Percentiles rank a stretch among this genome's conserved stretches.
phyloP scores from a whole-genome alignment of 805 yeast species.

The Scheffersomyces amazonensis region DNA sequence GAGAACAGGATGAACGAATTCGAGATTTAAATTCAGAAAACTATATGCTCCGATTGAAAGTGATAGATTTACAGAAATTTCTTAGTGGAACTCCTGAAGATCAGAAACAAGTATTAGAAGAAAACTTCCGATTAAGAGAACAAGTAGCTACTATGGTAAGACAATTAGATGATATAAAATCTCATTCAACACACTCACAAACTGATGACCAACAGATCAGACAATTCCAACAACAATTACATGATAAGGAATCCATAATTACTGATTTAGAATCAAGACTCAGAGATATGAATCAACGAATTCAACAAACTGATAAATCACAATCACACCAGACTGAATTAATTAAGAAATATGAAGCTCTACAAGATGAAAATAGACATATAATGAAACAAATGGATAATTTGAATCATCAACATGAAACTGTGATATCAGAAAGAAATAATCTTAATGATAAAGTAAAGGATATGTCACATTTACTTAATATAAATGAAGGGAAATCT shows the following conservation, averaged over 20 bases:
- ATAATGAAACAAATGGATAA: background rate
- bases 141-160: too few relatives aligned
- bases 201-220: slow-evolving; percentile 1
- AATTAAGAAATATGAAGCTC: background rate
- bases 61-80: slow-evolving; percentile 5
- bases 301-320: background rate
- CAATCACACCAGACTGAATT: background rate
- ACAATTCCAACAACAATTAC: slow-evolving; percentile 1
- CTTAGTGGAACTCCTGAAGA: slow-evolving; percentile 7
- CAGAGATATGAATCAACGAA: background rate
- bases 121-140: slow-evolving; percentile 6
- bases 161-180: background rate
- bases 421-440: background rate
- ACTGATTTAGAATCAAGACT: slow-evolving; percentile 1
- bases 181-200: background rate
- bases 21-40: slow-evolving; percentile 9
- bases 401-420: background rate
- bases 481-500: background rate
- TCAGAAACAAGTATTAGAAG: slow-evolving; percentile 5
- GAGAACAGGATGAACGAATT: slow-evolving; percentile 8
- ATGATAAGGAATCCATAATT: slow-evolving; percentile 3
- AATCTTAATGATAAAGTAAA: background rate
- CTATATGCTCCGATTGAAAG: slow-evolving; percentile 7
- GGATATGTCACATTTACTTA: background rate
- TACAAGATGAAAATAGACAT: background rate